phyloP scores from a whole-genome alignment of 768 basidiomycete species.

The Pulveroboletus ravenelii region DNA sequence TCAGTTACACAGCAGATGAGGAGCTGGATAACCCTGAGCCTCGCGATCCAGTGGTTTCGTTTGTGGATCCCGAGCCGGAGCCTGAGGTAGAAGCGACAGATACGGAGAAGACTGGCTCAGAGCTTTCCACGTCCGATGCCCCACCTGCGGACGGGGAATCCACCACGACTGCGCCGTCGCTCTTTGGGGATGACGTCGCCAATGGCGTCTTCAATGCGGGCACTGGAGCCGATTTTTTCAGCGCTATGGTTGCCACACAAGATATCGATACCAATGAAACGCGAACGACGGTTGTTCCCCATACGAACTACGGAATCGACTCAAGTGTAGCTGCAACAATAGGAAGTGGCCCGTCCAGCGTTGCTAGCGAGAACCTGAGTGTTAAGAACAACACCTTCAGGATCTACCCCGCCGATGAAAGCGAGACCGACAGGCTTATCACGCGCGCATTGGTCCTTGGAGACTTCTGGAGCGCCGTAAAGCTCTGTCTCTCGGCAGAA shows the following conservation, averaged over 20 bases:
- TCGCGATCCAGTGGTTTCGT: slow-evolving; percentile 78
- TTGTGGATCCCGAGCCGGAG: slow-evolving; percentile 58
- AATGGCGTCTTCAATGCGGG: slow-evolving; percentile 55
- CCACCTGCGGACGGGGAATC: slow-evolving; percentile 70
- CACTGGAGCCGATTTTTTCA: slow-evolving; percentile 81
- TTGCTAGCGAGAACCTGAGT: slow-evolving; percentile 42
- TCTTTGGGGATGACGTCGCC: slow-evolving; percentile 76
- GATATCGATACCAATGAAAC: slow-evolving; percentile 34
- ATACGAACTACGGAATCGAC: slow-evolving; percentile 73
- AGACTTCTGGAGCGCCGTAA: slow-evolving; percentile 92
- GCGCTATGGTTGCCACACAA: slow-evolving; percentile 57
- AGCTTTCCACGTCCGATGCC: slow-evolving; percentile 65
- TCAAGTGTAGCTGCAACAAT: slow-evolving; percentile 94
- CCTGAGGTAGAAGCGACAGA: slow-evolving; percentile 25
- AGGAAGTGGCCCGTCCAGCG: slow-evolving; percentile 85
- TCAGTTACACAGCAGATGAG: slow-evolving; percentile 35
- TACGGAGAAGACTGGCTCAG: slow-evolving; percentile 48
- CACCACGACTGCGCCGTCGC: slow-evolving; percentile 78
- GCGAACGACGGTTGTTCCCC: slow-evolving; percentile 59
- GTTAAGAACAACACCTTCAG: slow-evolving; percentile 80
- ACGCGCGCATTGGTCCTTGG: slow-evolving; percentile 93
- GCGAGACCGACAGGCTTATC: slow-evolving; percentile 80
- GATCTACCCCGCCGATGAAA: slow-evolving; percentile 85
- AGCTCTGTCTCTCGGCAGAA: slow-evolving; percentile 82
- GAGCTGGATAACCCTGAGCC: slow-evolving; percentile 42